phyloP scores from a whole-genome alignment of 805 yeast genomes.

The Tetrapisispora nanseiensis region DNA sequence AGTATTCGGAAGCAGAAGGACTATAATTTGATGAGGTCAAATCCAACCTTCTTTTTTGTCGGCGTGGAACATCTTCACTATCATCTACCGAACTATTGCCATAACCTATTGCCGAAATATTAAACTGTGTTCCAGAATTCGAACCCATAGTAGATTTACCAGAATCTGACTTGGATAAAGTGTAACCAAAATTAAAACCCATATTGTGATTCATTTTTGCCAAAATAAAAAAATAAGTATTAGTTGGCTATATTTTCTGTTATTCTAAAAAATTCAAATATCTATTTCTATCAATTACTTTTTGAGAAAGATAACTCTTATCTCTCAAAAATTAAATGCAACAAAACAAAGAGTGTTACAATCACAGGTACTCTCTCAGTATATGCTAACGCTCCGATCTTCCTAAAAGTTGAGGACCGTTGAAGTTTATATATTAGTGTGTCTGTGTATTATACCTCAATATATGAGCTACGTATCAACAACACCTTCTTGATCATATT shows the following conservation, averaged over 20 bases:
- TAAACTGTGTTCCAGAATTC: constrained; percentile 2
- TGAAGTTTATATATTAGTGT: no score
- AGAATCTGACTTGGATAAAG: constrained; percentile 3
- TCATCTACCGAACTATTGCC: not conserved
- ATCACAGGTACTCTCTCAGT: no score
- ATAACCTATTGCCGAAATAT: not conserved
- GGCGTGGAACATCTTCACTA: not conserved
- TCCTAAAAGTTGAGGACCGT: no score
- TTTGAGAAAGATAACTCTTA: no score
- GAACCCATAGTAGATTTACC: not conserved
- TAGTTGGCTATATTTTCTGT: not conserved
- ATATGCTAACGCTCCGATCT: no score
- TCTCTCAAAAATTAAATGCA: no score
- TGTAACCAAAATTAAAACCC: constrained; percentile 16
- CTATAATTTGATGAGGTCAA: not conserved
- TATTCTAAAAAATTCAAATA: not conserved
- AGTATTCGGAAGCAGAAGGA: not conserved
- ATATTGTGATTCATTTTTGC: not conserved
- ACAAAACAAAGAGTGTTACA: no score
- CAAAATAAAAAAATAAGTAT: no score
- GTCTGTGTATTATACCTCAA: no score
- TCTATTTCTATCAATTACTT: no score
- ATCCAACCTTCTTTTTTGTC: constrained; percentile 3
- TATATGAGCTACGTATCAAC: no score
- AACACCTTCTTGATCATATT: no score